A percentile compares a stretch with the other conserved stretches of the same genome.
Evolutionary conservation across 768 basidiomycete species (phyloP).

Genomic region (Coprinopsis marcescibilis): DNA sequence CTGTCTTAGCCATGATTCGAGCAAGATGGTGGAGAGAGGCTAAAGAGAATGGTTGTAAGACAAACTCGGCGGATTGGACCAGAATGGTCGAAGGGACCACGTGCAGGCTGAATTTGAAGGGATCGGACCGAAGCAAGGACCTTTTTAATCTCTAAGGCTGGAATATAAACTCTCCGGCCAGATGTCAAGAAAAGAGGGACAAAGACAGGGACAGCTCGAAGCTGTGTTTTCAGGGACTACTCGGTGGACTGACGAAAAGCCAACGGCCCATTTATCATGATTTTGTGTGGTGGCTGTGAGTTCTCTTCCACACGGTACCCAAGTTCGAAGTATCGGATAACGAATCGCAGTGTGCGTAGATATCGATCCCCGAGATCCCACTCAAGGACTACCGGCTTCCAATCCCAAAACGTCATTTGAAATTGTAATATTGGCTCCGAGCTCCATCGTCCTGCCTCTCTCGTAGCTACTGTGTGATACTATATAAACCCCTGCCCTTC

Average conservation of each 20-base stretch:
- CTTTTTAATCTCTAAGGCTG: background rate
- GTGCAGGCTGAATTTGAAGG: constrained; percentile 12
- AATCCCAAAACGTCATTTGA: too few species aligned
- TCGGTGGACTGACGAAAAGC: too few species aligned
- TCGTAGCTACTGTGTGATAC: background rate
- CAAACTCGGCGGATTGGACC: constrained; percentile 23
- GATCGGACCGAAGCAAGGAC: background rate
- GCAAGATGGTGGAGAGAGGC: constrained; percentile 16
- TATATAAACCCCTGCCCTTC: background rate
- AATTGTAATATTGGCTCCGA: too few species aligned
- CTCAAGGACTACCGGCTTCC: too few species aligned
- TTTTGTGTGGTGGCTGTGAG: too few species aligned
- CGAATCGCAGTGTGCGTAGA: too few species aligned
- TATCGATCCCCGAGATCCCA: constrained; percentile 6
- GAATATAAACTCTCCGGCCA: background rate
- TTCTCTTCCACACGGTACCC: background rate
- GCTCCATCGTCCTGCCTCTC: too few species aligned
- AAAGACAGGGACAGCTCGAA: background rate
- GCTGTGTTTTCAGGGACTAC: too few species aligned
- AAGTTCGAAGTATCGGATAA: background rate
- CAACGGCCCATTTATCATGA: too few species aligned
- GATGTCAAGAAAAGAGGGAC: background rate
- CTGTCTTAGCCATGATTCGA: constrained; percentile 41
- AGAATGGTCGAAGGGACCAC: constrained; percentile 21
- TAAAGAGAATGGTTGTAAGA: constrained; percentile 19